phyloP scores from a whole-genome alignment of 768 basidiomycete species.

The Zangia roseola region DNA sequence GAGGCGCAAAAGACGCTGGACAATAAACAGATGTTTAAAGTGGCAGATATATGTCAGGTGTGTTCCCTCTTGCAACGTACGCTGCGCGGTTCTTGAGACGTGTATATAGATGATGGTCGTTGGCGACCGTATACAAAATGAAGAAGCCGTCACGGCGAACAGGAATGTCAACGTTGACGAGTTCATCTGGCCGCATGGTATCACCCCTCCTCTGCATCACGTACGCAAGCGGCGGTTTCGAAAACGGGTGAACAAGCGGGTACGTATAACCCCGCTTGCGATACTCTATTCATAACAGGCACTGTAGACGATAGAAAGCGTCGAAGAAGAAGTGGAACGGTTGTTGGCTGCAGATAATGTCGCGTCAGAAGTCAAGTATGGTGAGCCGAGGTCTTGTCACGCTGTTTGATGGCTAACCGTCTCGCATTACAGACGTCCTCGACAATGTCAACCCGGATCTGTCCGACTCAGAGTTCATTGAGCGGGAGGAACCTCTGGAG shows the following conservation, averaged over 20 bases:
- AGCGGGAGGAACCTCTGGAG: slow-evolving; percentile 57
- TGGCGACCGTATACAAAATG: slow-evolving; percentile 68
- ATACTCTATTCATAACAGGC: slow-evolving; percentile 7
- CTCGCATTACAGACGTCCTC: slow-evolving; percentile 58
- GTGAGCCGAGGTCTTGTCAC: slow-evolving; percentile 35
- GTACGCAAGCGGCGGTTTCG: slow-evolving; percentile 91
- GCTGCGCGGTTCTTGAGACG: slow-evolving; percentile 1
- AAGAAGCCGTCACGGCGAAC: slow-evolving; percentile 59
- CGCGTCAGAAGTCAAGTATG: slow-evolving; percentile 75
- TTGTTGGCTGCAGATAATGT: slow-evolving; percentile 76
- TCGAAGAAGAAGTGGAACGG: slow-evolving; percentile 90
- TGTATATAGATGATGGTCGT: slow-evolving; percentile 86
- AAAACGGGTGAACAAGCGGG: slow-evolving; percentile 81
- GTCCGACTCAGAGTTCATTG: slow-evolving; percentile 85
- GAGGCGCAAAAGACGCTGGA: slow-evolving; percentile 97
- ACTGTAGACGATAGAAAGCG: slow-evolving; percentile 84
- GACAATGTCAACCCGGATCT: slow-evolving; percentile 91
- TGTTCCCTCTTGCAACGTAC: slow-evolving; percentile 9
- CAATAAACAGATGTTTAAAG: slow-evolving; percentile 97
- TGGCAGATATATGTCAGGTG: slow-evolving; percentile 97
- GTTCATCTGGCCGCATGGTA: slow-evolving; percentile 95
- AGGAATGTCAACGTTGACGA: slow-evolving; percentile 88
- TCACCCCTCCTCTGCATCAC: slow-evolving; percentile 90
- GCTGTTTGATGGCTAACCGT: not conserved
- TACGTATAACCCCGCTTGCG: slow-evolving; percentile 32